Conservation (phyloP, 768 basidiomycete genomes). For the Pisolithus microcarpus region DNA sequence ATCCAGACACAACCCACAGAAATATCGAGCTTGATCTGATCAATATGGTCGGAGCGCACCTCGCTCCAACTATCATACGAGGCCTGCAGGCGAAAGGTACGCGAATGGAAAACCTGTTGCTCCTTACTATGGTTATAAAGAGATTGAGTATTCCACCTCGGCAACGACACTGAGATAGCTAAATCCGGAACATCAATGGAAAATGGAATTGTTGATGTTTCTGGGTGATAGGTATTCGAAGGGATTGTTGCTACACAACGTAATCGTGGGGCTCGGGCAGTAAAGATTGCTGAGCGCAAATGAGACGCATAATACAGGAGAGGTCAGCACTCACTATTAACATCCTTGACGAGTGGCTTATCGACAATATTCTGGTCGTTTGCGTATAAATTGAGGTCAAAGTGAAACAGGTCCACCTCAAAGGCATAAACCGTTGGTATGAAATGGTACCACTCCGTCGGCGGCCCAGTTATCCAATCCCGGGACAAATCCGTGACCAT, state of each 20-base stretch:
- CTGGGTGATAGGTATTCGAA: conserved; percentile 66
- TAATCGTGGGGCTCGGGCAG: conserved; percentile 52
- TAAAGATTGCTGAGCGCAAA: conserved; percentile 57
- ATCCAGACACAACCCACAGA: conserved; percentile 31
- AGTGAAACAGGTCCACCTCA: conserved; percentile 66
- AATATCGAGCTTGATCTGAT: conserved; percentile 66
- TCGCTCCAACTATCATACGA: conserved; percentile 71
- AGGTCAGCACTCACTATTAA: conserved; percentile 56
- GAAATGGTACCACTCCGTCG: conserved; percentile 74
- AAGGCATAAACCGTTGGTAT: conserved; percentile 75
- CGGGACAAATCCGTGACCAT: conserved; percentile 89
- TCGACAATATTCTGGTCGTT: conserved; percentile 98
- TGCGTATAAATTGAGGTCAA: conserved; percentile 70
- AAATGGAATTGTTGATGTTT: conserved; percentile 62
- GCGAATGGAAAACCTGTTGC: conserved; percentile 54
- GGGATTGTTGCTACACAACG: conserved; percentile 50
- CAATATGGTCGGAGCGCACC: conserved; percentile 62
- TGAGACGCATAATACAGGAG: not conserved
- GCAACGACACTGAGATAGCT: conserved; percentile 56
- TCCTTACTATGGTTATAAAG: conserved; percentile 57
- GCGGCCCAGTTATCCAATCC: conserved; percentile 85
- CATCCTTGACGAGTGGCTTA: conserved; percentile 70
- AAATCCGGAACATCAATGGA: conserved; percentile 51
- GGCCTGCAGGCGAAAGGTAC: conserved; percentile 50
- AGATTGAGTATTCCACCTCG: conserved; percentile 84